phyloP scores from a whole-genome alignment of 768 basidiomycete genomes.

The Naganishia antarctica region DNA sequence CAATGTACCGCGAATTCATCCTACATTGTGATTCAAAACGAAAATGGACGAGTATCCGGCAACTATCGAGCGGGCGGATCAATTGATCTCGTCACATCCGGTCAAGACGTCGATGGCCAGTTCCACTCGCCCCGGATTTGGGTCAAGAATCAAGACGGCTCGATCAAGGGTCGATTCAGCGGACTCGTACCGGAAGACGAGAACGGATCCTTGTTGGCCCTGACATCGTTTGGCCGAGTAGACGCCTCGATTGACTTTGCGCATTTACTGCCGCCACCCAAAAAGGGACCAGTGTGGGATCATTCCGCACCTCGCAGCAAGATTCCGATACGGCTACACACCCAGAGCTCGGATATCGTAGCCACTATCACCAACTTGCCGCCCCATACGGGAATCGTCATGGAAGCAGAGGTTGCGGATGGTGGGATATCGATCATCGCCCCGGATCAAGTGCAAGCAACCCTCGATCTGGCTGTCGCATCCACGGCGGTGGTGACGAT shows the following conservation, averaged over 20 bases:
- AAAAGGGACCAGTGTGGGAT: too few relatives aligned
- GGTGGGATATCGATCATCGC: background rate
- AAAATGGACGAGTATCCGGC: background rate
- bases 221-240: conserved; percentile 13
- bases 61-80: background rate
- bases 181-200: background rate
- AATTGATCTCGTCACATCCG: background rate
- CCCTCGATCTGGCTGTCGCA: background rate
- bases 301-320: background rate
- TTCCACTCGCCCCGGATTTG: background rate
- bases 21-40: background rate
- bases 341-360: background rate
- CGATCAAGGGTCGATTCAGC: background rate
- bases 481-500: background rate
- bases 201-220: background rate
- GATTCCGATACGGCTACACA: conserved; percentile 1
- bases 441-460: background rate
- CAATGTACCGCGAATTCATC: conserved; percentile 9
- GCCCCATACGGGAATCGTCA: background rate
- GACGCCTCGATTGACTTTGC: conserved; percentile 13
- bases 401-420: background rate
- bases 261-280: background rate
- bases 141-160: background rate
- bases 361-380: conserved; percentile 1
- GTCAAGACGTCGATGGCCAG: background rate